These are phyloP conservation scores for Blastocystis sp. DNA, from an alignment of 352 stramenopile species.

Conservation along the genomic window DNA sequence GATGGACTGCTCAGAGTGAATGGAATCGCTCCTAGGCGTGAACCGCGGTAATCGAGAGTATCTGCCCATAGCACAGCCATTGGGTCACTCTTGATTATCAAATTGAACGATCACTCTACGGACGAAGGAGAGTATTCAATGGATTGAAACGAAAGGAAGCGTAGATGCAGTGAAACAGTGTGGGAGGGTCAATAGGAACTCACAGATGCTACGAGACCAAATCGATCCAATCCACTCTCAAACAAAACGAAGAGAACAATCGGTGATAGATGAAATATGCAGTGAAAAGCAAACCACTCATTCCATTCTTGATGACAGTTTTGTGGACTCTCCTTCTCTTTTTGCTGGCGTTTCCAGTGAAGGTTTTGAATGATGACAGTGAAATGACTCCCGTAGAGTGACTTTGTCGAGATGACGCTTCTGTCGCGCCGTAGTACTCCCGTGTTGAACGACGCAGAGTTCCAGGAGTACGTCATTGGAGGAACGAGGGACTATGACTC, in stretches of 20 bases:
- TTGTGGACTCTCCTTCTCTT: not conserved
- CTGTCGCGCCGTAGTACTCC: not conserved
- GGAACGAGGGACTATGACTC: not conserved
- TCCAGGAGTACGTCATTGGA: not conserved
- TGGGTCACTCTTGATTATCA: not conserved
- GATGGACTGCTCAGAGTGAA: not conserved
- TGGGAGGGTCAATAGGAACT: not conserved
- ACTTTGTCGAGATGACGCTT: conserved; percentile 5
- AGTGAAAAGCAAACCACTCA: not conserved
- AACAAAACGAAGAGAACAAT: not conserved
- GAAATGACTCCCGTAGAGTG: not conserved
- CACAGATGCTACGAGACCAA: not conserved
- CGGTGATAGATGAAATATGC: not conserved
- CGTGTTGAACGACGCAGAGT: not conserved
- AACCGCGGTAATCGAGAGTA: not conserved
- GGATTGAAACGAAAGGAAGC: too few species aligned
- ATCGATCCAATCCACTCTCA: not conserved
- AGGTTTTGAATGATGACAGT: not conserved
- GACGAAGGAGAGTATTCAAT: not conserved
- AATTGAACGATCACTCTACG: not conserved
- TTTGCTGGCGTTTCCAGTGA: not conserved
- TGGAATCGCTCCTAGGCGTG: not conserved
- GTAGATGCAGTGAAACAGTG: not conserved
- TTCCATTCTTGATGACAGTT: not conserved
- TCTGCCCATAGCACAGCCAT: not conserved